These are phyloP conservation scores for Arabis hirsuta DNA, from an alignment of 345 rosid species.

Conservation along the genomic window DNA sequence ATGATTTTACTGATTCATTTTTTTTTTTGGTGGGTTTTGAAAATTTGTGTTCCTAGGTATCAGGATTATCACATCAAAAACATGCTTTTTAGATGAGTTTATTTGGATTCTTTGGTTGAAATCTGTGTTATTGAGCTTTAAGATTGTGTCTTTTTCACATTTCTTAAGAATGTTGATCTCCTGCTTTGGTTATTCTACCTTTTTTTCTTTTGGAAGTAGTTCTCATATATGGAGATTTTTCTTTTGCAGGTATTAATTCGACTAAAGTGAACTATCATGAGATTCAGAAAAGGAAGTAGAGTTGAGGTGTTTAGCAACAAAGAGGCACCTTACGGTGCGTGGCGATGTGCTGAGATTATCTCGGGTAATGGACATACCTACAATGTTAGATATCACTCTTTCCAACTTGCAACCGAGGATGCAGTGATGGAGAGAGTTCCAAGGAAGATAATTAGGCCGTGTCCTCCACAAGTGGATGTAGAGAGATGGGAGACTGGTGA, in stretches of 20 bases:
- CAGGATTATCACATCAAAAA: slow-evolving; percentile 1
- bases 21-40: neutral
- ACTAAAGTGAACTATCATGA: slow-evolving; percentile 47
- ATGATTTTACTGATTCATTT: slow-evolving; percentile 7
- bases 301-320: slow-evolving; percentile 71
- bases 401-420: slow-evolving; percentile 23
- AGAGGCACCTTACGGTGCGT: slow-evolving; percentile 60
- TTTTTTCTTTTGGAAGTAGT: neutral
- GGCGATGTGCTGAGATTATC: slow-evolving; percentile 67
- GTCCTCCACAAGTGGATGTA: slow-evolving; percentile 58
- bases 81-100: neutral
- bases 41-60: slow-evolving; percentile 12
- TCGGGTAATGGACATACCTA: slow-evolving; percentile 74
- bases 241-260: slow-evolving; percentile 33
- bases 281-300: slow-evolving; percentile 66
- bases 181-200: neutral
- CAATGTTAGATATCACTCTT: slow-evolving; percentile 48
- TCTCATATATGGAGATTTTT: slow-evolving; percentile 6
- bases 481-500: slow-evolving; percentile 63
- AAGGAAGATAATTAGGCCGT: slow-evolving; percentile 67
- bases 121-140: slow-evolving; percentile 16
- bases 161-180: slow-evolving; percentile 1
- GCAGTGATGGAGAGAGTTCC: slow-evolving; percentile 54
- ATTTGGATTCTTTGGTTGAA: neutral
- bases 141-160: neutral